Base-by-base conservation (phyloP, 2,329 filamentous ascomycete species). In the Lecanoromycetidae sp. region DNA sequence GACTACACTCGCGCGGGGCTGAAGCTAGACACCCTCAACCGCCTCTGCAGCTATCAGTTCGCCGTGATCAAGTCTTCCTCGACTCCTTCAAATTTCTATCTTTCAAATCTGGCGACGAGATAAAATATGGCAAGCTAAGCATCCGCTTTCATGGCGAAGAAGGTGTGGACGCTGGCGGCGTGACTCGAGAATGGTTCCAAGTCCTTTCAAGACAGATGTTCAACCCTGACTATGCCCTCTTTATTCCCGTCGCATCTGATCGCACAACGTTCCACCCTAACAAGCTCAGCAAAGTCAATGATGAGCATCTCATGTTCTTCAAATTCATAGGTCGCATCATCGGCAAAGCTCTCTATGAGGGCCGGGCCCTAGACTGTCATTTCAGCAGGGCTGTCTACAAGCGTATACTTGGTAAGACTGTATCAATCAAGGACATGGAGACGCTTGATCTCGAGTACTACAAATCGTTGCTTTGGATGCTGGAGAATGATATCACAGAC, bases 331-430 rank as follows among this genome's bases (percentile, higher is more conserved):
- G 91, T 34, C 85, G 91, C 41, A 87, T 98, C 66, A 98, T 98
- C 57, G 93, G 91, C 58, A 98, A 98, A 67, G 91, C 91, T 30
- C 74, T 98, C 40, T 98, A 96, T 64, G 93, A 98, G 69, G 86
- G 87, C 37, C 84, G 91, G 48, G 80, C 98, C 29, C 79, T 98
- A 25, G 91, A 98, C 65, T 98, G 91, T 66, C 94, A 96, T 73
- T 98, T 98, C 71, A 96, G 90, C 67, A 82, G 91, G 61, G 93
- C 93, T 12, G 90, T 98, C 43, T 98, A 98, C 75, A 96, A 96
- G 71, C 84, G 87, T 56, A 95, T 98, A 54, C 77, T 98, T 23
- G 86, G 91, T 61, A 94, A 93, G 63, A 79, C 86, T 3, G 90
- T 96, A 33, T 95, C 88, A 7, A 84, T 98, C 65, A 98, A 98